Base-by-base conservation (phyloP, 2,329 filamentous ascomycete species). In the Ophiognomonia clavigignenti-juglandacearum region DNA sequence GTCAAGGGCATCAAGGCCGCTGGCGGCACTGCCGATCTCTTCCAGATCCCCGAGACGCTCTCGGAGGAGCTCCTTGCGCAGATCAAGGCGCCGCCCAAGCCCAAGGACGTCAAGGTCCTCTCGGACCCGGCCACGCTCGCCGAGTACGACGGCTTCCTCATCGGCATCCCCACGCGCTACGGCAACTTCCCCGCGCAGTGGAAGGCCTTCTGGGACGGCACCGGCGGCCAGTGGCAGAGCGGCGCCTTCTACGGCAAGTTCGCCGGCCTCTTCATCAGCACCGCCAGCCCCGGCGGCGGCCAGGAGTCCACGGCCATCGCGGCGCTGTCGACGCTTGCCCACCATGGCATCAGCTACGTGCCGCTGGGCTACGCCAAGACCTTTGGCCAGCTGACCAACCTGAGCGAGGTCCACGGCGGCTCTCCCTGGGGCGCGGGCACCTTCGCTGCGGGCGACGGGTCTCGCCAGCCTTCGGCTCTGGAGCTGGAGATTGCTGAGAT, bases 151-250 rank as follows among this genome's bases (percentile, higher is more conserved):
- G 93, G 75, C 57, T 84, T 96, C 74, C 83, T 98, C 55, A 79
- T 97, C 60, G 93, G 93, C 57, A 93, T 97, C 66, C 93, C 93
- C 51, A 98, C 93, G 43, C 82, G 93, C 57, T 98, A 88, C 73
- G 93, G 93, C 60, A 97, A 95, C 82, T 96, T 96, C 78, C 91
- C 92, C 40, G 88, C 85, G 16, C 93, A 98, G 73, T 96, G 87
- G 87, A 96, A 93, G 77, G 63, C 82, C 35, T 92, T 90, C 77
- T 95, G 90, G 87, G 93, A 98, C 75, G 79, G 80, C 70, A 91
- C 89, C 20, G 92, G 92, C 62, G 75, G 78, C 58, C 86, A 93
- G 68, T 97, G 93, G 93, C 71, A 77, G 52, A 67, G 70, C 13
- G 92, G 92, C 53, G 82, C 74, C 57, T 91, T 78, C 75, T 82